phyloP scores from a whole-genome alignment of 371 early-diverging fungal genomes.

The Chytridiales sp. region DNA sequence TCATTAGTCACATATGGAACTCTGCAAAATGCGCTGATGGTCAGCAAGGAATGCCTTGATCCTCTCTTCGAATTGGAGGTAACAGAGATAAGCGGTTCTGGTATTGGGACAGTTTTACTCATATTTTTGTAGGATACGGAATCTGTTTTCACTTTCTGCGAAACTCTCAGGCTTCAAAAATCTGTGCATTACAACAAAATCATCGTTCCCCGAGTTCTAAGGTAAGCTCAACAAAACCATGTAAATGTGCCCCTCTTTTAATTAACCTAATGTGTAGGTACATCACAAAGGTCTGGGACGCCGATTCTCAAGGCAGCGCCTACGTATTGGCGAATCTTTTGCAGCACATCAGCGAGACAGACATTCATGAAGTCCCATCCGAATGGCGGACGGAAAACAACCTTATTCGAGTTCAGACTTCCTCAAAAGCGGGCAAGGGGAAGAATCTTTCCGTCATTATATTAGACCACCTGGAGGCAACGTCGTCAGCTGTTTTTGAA shows the following conservation, averaged over 20 bases:
- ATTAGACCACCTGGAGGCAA: no score
- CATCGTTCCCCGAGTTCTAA: constrained; percentile 65
- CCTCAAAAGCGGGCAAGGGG: no score
- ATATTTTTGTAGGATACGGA: constrained; percentile 43
- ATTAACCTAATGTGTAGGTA: neutral
- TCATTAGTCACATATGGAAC: constrained; percentile 46
- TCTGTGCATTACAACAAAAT: constrained; percentile 71
- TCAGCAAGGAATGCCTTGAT: constrained; percentile 63
- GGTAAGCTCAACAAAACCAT: constrained; percentile 24
- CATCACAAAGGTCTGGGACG: constrained; percentile 10
- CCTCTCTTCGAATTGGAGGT: constrained; percentile 50
- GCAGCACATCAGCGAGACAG: no score
- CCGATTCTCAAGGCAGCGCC: neutral
- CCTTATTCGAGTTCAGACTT: no score
- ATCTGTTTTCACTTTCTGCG: constrained; percentile 63
- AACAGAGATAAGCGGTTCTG: neutral
- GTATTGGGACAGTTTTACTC: neutral
- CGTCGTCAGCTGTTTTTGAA: no score
- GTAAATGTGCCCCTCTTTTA: neutral
- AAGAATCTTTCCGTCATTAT: no score
- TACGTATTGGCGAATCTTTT: no score
- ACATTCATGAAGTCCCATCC: no score
- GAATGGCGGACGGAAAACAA: no score
- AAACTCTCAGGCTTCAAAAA: constrained; percentile 61
- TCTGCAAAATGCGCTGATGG: constrained; percentile 58